A percentile compares a stretch with the other conserved stretches of the same genome.
phyloP scores from a whole-genome alignment of 805 yeast species.

The Yarrowia phangngaensis region DNA sequence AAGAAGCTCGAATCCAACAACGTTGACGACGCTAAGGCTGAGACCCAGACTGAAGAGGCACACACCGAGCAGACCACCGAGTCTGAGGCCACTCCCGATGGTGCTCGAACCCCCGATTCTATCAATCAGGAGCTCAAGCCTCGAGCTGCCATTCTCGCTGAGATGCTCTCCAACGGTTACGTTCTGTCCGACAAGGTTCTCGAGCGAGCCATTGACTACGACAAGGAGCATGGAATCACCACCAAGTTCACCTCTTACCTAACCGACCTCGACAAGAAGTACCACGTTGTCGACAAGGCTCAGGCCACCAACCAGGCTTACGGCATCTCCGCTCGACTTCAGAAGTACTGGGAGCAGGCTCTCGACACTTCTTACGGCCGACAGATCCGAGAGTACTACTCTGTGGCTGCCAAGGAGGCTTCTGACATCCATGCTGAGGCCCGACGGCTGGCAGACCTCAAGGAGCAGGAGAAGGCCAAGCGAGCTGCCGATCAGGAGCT shows the following conservation, averaged over 20 bases:
- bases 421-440: slow-evolving; percentile 72
- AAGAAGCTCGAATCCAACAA: slow-evolving; percentile 19
- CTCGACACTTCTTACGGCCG: slow-evolving; percentile 47
- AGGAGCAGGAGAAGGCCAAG: slow-evolving; percentile 34
- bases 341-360: slow-evolving; percentile 41
- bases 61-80: slow-evolving; percentile 30
- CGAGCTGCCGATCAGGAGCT: slow-evolving; percentile 6
- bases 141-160: slow-evolving; percentile 69
- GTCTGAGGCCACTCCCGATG: slow-evolving; percentile 29
- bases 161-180: slow-evolving; percentile 71
- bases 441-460: slow-evolving; percentile 59
- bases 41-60: slow-evolving; percentile 26
- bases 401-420: slow-evolving; percentile 52
- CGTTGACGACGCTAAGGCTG: slow-evolving; percentile 23
- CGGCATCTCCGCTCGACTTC: slow-evolving; percentile 43
- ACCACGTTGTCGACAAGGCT: slow-evolving; percentile 56
- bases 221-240: slow-evolving; percentile 60
- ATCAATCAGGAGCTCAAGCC: slow-evolving; percentile 75
- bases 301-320: slow-evolving; percentile 45
- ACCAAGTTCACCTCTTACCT: slow-evolving; percentile 56
- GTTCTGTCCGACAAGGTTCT: slow-evolving; percentile 58
- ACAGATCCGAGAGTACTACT: slow-evolving; percentile 59
- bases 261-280: slow-evolving; percentile 53
- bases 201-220: slow-evolving; percentile 58
- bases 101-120: slow-evolving; percentile 43